Base-by-base conservation (phyloP, 2,329 filamentous ascomycete species). In the Elsinoe australis region DNA sequence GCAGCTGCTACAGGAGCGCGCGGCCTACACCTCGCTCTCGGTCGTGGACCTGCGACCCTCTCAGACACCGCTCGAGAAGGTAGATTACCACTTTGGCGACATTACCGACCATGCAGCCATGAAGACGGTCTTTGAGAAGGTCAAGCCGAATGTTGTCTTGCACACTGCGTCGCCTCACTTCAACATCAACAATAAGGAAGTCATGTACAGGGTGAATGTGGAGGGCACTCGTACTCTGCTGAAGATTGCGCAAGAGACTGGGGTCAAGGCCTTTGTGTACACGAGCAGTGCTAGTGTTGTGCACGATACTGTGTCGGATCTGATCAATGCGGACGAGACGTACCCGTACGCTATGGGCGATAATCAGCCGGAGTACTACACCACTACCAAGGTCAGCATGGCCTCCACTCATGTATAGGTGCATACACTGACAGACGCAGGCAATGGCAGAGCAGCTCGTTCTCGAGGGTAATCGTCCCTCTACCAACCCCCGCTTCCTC, bases 201-300 rank as follows among this genome's bases (percentile, higher is more conserved):
- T 72, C 45, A 68, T 70, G 57, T 67, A 71, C 56, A 70, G 67
- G 55, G 71, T 75, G 55, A 76, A 75, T 49, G 66, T 76, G 12
- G 64, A 68, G 14, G 74, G 73, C 3, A 76, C 71, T 14, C 67
- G 70, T 58, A 71, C 60, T 44, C 58, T 76, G 44, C 56, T 76
- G 18, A 59, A 68, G 51, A 71, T 65, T 10, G 67, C 72, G 24
- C 66, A 70, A 54, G 66, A 72, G 54, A 61, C 65, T 3, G 69
- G 69, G 2, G 71, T 73, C 33, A 74, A 72, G 59, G 72, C 69
- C 2, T 74, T 76, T 51, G 68, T 77, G 12, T 74, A 73, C 57
- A 75, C 73, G 14, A 73, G 70, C 56, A 71, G 66, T 18, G 70
- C 72, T 4, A 72, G 70, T 33, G 67, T 75, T 17, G 64, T 75